These are phyloP conservation scores for Fusarium veterinarium DNA, from an alignment of 2,329 filamentous ascomycete genomes.

Conservation along the genomic window DNA sequence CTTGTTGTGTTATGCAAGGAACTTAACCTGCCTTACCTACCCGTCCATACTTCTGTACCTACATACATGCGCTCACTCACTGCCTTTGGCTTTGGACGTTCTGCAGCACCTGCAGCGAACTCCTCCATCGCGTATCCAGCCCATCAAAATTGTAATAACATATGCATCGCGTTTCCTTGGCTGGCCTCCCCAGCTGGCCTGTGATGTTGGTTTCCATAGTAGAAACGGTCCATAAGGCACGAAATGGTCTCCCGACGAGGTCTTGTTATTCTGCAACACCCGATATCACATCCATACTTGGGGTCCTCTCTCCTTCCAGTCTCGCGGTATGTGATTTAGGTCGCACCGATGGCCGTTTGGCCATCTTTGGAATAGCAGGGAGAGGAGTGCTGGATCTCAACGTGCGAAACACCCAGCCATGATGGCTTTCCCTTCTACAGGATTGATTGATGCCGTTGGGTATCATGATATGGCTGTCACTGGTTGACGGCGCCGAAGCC, in stretches of 20 bases:
- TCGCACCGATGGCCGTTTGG: slow-evolving; percentile 17
- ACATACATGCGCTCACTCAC: background rate
- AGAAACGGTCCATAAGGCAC: slow-evolving; percentile 4
- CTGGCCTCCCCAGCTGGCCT: slow-evolving; percentile 23
- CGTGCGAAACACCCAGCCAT: slow-evolving; percentile 1
- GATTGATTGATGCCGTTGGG: slow-evolving; percentile 3
- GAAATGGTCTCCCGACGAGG: slow-evolving; percentile 7
- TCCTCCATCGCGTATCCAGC: slow-evolving; percentile 5
- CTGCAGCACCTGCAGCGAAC: slow-evolving; percentile 8
- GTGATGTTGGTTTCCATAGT: slow-evolving; percentile 32
- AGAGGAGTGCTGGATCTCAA: background rate
- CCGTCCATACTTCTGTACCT: slow-evolving; percentile 23
- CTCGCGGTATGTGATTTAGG: slow-evolving; percentile 35
- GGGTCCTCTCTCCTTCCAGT: slow-evolving; percentile 33
- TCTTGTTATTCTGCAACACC: slow-evolving; percentile 24
- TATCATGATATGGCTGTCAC: slow-evolving; percentile 15
- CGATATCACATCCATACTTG: slow-evolving; percentile 17
- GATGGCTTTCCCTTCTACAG: background rate
- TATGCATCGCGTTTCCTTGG: slow-evolving; percentile 8
- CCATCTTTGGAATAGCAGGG: background rate
- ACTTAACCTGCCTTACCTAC: slow-evolving; percentile 31
- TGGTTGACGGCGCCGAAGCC: slow-evolving; percentile 23
- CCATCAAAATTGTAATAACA: background rate
- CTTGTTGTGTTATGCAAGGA: slow-evolving; percentile 30
- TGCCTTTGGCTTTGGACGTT: background rate